Evolutionary conservation across 257 asterid species (phyloP).

Genomic region (Solanum medicagineum): DNA sequence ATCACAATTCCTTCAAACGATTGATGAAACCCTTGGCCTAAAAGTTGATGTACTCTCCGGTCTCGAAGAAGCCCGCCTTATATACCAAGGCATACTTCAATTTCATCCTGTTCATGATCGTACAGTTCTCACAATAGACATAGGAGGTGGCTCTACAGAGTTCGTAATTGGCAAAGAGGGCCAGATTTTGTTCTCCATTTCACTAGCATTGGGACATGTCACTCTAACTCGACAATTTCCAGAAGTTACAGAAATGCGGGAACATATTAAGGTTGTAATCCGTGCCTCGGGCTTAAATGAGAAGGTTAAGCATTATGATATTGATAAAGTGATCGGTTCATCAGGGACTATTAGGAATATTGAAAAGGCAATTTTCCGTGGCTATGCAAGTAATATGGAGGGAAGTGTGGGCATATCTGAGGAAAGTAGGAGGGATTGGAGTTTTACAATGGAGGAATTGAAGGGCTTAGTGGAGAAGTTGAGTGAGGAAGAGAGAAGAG

Average conservation of each 20-base stretch:
- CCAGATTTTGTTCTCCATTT: slow-evolving; percentile 29
- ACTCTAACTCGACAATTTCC: slow-evolving; percentile 35
- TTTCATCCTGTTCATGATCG: slow-evolving; percentile 35
- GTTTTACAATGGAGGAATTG: slow-evolving; percentile 46
- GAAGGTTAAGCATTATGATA: slow-evolving; percentile 28
- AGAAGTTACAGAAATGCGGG: slow-evolving; percentile 30
- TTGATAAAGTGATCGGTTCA: slow-evolving; percentile 55
- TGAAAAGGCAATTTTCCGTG: slow-evolving; percentile 45
- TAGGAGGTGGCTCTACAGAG: slow-evolving; percentile 87
- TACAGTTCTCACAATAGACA: slow-evolving; percentile 54
- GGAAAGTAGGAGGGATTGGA: slow-evolving; percentile 51
- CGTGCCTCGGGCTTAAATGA: slow-evolving; percentile 30
- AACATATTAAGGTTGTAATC: slow-evolving; percentile 26
- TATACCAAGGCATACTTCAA: slow-evolving; percentile 63
- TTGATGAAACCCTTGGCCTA: slow-evolving; percentile 27
- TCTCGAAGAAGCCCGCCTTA: slow-evolving; percentile 66
- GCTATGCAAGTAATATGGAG: slow-evolving; percentile 26
- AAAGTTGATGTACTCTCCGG: slow-evolving; percentile 51
- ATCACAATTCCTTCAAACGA: slow-evolving; percentile 21
- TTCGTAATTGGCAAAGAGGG: slow-evolving; percentile 49
- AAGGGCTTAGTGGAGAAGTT: slow-evolving; percentile 36
- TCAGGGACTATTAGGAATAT: slow-evolving; percentile 69
- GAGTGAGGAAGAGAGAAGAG: slow-evolving; percentile 27
- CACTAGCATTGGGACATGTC: slow-evolving; percentile 62
- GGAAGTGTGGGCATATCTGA: slow-evolving; percentile 21